phyloP scores from a whole-genome alignment of 1,284 basidiomycete species.

The Schizopora paradoxa region DNA sequence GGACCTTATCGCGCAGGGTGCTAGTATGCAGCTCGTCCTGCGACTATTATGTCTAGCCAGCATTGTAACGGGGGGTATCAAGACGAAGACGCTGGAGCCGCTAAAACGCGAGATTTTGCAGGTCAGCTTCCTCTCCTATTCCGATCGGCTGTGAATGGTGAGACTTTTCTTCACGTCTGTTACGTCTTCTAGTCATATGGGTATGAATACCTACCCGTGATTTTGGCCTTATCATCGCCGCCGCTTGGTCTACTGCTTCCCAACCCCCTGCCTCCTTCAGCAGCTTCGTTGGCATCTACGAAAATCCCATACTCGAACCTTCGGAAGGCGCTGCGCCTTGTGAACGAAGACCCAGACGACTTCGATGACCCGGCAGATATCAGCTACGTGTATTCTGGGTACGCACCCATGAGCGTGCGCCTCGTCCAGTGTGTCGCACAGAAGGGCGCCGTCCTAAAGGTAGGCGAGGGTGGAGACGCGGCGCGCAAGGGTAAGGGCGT shows the following conservation, averaged over 20 bases:
- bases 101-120: conserved; percentile 91
- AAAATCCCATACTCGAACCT: conserved; percentile 70
- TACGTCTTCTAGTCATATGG: conserved; percentile 86
- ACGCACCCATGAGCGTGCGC: conserved; percentile 88
- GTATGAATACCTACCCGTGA: conserved; percentile 80
- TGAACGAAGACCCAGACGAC: conserved; percentile 85
- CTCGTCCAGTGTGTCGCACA: conserved; percentile 91
- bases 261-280: conserved; percentile 52
- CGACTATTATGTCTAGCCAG: conserved; percentile 84
- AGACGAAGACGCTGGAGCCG: conserved; percentile 80
- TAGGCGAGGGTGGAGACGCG: conserved; percentile 48
- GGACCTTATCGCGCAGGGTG: conserved; percentile 81
- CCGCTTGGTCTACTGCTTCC: conserved; percentile 64
- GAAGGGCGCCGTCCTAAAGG: conserved; percentile 82
- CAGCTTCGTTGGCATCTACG: conserved; percentile 36
- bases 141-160: conserved; percentile 11
- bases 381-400: conserved; percentile 94
- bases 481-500: conserved; percentile 34
- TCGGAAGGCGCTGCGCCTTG: conserved; percentile 82
- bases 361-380: conserved; percentile 86
- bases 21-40: conserved; percentile 71
- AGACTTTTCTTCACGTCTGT: conserved; percentile 12
- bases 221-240: conserved; percentile 75
- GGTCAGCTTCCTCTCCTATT: conserved; percentile 36
- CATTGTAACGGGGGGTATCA: conserved; percentile 81